These are phyloP conservation scores for Didymosphaeria variabile DNA, from an alignment of 2,329 filamentous ascomycete genomes.

Conservation along the genomic window DNA sequence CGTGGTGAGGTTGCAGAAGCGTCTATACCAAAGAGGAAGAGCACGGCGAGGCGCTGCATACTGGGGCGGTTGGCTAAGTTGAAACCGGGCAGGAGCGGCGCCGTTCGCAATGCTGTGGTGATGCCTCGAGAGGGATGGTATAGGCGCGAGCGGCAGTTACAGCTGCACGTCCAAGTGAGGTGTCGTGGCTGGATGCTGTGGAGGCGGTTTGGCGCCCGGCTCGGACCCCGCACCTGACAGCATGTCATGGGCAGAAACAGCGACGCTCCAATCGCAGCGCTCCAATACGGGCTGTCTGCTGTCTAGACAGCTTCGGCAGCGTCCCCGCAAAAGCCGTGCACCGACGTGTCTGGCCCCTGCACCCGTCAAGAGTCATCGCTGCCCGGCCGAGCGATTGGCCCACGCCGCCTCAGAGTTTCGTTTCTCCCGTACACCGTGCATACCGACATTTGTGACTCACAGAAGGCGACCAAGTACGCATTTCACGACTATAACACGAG, in stretches of 20 bases:
- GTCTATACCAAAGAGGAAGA: constrained; percentile 30
- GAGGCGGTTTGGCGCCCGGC: constrained; percentile 42
- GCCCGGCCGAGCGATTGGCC: constrained; percentile 37
- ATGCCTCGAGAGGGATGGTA: constrained; percentile 18
- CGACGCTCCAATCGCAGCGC: constrained; percentile 1
- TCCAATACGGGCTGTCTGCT: constrained; percentile 8
- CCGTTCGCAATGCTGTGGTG: constrained; percentile 29
- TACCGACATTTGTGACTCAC: constrained; percentile 45
- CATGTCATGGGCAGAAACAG: not conserved
- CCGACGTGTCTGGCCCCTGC: constrained; percentile 20
- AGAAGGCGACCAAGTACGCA: constrained; percentile 34
- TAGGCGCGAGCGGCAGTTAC: constrained; percentile 44
- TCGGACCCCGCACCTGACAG: constrained; percentile 15
- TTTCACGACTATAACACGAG: constrained; percentile 52
- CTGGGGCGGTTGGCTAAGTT: constrained; percentile 47
- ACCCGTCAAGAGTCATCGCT: constrained; percentile 45
- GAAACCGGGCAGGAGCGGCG: constrained; percentile 44
- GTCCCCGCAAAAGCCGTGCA: not conserved
- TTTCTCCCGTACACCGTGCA: constrained; percentile 48
- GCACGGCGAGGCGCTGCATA: constrained; percentile 46
- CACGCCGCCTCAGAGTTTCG: constrained; percentile 43
- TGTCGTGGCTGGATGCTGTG: constrained; percentile 38
- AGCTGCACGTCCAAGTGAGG: constrained; percentile 31
- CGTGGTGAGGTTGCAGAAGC: constrained; percentile 31
- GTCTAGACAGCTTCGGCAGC: not conserved